Base-by-base conservation (phyloP, 305 asterid genomes). In the Ruellia speciosa region DNA sequence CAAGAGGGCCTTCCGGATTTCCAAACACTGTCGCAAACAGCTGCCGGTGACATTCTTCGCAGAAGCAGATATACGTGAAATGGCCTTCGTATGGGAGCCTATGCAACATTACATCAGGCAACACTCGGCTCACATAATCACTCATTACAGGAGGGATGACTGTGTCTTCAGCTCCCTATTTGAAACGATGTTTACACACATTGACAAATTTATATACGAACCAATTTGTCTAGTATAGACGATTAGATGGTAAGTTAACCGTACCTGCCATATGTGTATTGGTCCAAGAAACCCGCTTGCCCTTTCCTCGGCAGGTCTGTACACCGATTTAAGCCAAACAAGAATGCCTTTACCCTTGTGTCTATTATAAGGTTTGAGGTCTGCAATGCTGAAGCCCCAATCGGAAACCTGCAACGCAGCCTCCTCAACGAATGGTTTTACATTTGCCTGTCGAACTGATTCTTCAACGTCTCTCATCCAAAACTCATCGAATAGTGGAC, bases 401-500 rank as follows among this genome's bases (percentile, higher is more conserved):
- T 82, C 66, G 6, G 96, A 84, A 62, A 92, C 94, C 78, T 76
- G 97, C 51, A 86, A 68, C 41, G 70, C 83, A 39, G 97, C 90
- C 75, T 92, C 99, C 80, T 92, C 90, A 10, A 88, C 81, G 64
- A 92, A 86, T 52, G 97, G 95, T 62, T 72, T 77, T 34, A 67
- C 82, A 33, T 82, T 88, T 53, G 51, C 77, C 62, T 86, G 97
- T 34, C 95, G 80, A 56, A 86, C 88, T 3, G 99, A 88, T 78
- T 92, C 99, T 68, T 88, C 99, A 24, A 88, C 73, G 41, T 88
- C 92, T 64, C 97, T 84, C 62, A 76, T 89, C 96, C 97, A 88
- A 63, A 82, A 84, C 51, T 79, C 78, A 75, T 75, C 66, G 70
- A 88, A 92, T 45, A 51, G 52, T 28, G 55, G 72, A 62, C 62